Evolutionary conservation across 2,329 filamentous ascomycete species (phyloP), one percentile per base, ranked within the genome.

Genomic region (Phyllosticta paracitricarpa): DNA sequence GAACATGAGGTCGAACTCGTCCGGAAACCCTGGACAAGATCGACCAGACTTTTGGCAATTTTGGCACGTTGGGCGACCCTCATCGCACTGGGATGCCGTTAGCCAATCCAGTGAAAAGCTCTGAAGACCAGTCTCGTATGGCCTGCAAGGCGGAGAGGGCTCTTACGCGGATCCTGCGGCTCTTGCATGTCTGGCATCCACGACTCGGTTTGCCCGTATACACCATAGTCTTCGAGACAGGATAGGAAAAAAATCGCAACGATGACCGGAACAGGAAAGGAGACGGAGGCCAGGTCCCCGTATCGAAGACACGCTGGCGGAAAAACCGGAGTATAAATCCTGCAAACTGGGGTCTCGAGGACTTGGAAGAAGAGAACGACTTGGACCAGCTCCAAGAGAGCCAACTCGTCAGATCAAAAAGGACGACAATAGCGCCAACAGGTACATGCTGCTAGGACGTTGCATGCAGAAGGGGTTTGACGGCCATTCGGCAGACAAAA

Each of bases 181-280:
- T 87, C 70, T 87, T 82, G 71, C 87, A 90, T 82, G 87, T 89
- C 75, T 88, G 86, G 68, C 87, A 90, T 67, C 86, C 87, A 57
- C 72, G 69, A 63, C 70, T 74, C 48, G 74, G 75, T 64, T 75
- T 76, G 40, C 74, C 74, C 19, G 72, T 74, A 55, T 75, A 75
- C 30, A 75, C 73, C 73, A 75, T 75, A 14, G 54, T 60, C 40
- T 35, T 17, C 26, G 24, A 12, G 48, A 33, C 12, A 26, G 24
- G 25, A 10, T 4, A 24, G 9, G 26, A 4, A 10, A n/a, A 30
- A 3, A 54, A 25, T 60, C 58, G 58, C 58, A 60, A 60, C 53
- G 22, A 9, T 35, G 25, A 35, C 58, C 58, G n/a, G 22, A 60
- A 56, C 35, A 54, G 58, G 58, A 25, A 60, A 60, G 12, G 56